Base-by-base conservation (phyloP, 441 rosid species). In the Gossypium gossypioides region DNA sequence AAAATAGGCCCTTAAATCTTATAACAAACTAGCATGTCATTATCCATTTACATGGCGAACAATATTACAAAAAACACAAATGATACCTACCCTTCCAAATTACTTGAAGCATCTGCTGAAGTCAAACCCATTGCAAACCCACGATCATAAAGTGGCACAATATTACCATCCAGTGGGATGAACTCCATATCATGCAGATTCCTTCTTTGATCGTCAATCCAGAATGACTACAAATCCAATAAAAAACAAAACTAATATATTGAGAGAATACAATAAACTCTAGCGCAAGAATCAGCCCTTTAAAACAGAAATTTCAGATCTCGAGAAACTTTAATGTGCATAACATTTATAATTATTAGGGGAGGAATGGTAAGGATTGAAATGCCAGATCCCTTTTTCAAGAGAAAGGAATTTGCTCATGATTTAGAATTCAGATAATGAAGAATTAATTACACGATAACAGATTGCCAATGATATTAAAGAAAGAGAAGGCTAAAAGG, bases 121-220 rank as follows among this genome's bases (percentile, higher is more conserved):
- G 88, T 88, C 89, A 96, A 88, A 72, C 98, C 96, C 73, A 91
- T 69, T 24, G 90, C 74, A 81, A 79, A 91, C 76, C 89, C 92
- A 78, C 99, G 99, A 73, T 96, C 94, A 88, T 96, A 96, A 72
- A 89, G 90, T 55, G 99, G 99, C 71, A 87, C 89, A 13, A 59
- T 73, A 79, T 76, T 82, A 75, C 85, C 70, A 72, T 89, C 90
- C 50, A 82, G 77, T 12, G 86, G 78, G 81, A 79, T 73, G 40
- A 80, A 74, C 46, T 62, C 87, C 70, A 75, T 76, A 56, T 66
- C 78, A 58, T 74, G 81, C 71, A 27, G 73, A 73, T 75, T 82
- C 76, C 81, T 79, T 46, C 92, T 82, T 85, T 84, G 88, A 72
- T 80, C 81, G 81, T 93, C 99, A 59, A 96, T 83, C 96, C 94